Conservation (phyloP, 768 basidiomycete genomes). For the Mrakia gelida region DNA sequence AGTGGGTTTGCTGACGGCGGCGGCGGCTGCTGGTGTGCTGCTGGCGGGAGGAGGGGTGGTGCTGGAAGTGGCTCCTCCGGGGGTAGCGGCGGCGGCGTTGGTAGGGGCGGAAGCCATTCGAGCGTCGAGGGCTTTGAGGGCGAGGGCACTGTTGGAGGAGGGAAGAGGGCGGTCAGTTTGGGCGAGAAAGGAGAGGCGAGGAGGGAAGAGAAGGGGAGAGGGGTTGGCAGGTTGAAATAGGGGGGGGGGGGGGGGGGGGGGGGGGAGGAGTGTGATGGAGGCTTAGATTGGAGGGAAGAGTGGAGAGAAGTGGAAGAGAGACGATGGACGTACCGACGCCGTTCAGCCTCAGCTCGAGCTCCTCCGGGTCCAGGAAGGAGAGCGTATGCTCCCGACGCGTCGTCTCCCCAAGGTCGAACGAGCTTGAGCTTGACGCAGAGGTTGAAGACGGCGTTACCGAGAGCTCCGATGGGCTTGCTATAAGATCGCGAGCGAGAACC, state of each 20-base stretch:
- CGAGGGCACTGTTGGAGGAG: conserved; percentile 66
- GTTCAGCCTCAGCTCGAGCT: conserved; percentile 91
- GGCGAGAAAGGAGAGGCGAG: neutral
- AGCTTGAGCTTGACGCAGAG: conserved; percentile 61
- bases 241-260: too few relatives aligned
- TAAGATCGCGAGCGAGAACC: neutral
- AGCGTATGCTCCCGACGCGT: conserved; percentile 51
- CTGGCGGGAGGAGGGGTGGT: neutral
- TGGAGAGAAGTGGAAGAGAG: neutral
- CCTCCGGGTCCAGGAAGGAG: conserved; percentile 68
- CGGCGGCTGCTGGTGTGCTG: neutral
- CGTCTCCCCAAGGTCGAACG: conserved; percentile 57
- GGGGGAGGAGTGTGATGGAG: neutral
- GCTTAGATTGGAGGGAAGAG: neutral
- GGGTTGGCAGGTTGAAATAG: too few relatives aligned
- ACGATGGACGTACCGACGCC: conserved; percentile 79
- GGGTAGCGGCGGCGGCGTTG: conserved; percentile 18
- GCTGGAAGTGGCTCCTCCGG: neutral
- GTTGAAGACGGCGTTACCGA: conserved; percentile 64
- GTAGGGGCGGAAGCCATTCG: conserved; percentile 57
- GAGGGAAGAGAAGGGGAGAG: neutral
- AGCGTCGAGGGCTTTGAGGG: conserved; percentile 93
- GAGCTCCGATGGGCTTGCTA: conserved; percentile 66
- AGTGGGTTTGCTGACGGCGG: neutral
- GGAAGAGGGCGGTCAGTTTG: neutral